Conservation (phyloP, 2,329 filamentous ascomycete species). For the Fusarium veterinarium region DNA sequence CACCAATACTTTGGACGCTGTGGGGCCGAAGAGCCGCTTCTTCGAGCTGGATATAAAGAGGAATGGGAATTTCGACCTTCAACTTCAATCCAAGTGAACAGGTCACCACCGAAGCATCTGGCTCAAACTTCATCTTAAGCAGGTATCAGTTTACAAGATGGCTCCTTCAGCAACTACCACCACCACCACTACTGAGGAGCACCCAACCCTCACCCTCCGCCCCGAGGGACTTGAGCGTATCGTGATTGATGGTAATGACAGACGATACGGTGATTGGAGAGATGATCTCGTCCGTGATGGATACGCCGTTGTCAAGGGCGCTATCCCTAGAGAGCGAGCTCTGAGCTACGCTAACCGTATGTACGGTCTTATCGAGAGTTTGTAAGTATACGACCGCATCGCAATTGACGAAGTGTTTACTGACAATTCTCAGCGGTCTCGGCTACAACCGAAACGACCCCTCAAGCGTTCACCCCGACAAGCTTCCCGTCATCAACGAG, state of each 20-base stretch:
- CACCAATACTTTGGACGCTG: neutral
- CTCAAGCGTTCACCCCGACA: slow-evolving; percentile 34
- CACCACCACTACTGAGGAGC: slow-evolving; percentile 9
- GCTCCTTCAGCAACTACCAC: slow-evolving; percentile 19
- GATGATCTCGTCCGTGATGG: slow-evolving; percentile 39
- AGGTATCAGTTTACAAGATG: slow-evolving; percentile 3
- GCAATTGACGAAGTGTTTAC: accelerated
- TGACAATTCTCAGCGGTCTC: slow-evolving; percentile 15
- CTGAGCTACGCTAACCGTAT: slow-evolving; percentile 41
- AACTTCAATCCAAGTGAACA: neutral
- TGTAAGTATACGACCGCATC: neutral
- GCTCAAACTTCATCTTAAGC: neutral
- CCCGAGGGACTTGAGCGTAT: slow-evolving; percentile 37
- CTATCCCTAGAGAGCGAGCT: slow-evolving; percentile 35
- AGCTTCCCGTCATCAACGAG: slow-evolving; percentile 47
- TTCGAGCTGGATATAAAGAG: slow-evolving; percentile 9
- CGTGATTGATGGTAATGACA: slow-evolving; percentile 32
- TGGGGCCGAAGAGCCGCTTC: neutral
- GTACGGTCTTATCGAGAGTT: slow-evolving; percentile 39
- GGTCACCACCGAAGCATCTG: neutral
- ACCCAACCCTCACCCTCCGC: slow-evolving; percentile 37
- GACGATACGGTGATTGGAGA: slow-evolving; percentile 40
- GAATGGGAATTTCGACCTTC: neutral
- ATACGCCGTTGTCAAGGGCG: slow-evolving; percentile 36
- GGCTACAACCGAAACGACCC: slow-evolving; percentile 39